Evolutionary conservation across 768 basidiomycete genomes (phyloP), one percentile per base, ranked within the genome.

Genomic region (Fistulinella prunicolor): DNA sequence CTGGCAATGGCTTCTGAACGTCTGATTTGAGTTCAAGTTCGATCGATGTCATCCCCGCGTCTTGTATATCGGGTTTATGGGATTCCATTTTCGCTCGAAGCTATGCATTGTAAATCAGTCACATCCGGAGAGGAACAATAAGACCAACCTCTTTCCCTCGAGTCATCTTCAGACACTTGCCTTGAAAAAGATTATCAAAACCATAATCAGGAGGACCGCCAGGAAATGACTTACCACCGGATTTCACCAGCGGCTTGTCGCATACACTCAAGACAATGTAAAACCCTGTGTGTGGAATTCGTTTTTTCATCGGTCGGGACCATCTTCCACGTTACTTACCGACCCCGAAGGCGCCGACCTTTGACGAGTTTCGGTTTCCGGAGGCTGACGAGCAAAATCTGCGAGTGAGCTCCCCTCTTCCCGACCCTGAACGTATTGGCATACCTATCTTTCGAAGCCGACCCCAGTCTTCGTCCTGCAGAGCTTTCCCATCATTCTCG

Each of bases 1-100:
- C 73, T 0, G 72, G 73, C 40, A 79, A 61, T 0, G 72, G 62
- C n/a, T 22, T 14, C 19, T 36, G 42, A 1, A 71, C 70, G 40
- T 75, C 70, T 9, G 76, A 66, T 19, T 35, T 30, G 8, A 35
- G 32, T 2, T n/a, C 38, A 17, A 50, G 49, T 28, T 43, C 23
- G 6, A 38, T n/a, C 9, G 37, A 28, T 5, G 14, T 38, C 30
- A 42, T 37, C 13, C 36, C n/a, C 3, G 42, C 42, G 2, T 38
- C 20, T 30, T 32, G 30, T 10, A 12, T 4, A 14, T 9, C 13
- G 47, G n/a, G n/a, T n/a, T n/a, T n/a, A n/a, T n/a, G n/a, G n/a
- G 52, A 41, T 23, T 20, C 34, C 41, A 21, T 45, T 28, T 41
- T 58, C 73, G 76, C 51, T 68, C 62, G 26, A 55, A 50, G 21